Base-by-base conservation (phyloP, 2,329 filamentous ascomycete species). In the Ceratocystis papillata region DNA sequence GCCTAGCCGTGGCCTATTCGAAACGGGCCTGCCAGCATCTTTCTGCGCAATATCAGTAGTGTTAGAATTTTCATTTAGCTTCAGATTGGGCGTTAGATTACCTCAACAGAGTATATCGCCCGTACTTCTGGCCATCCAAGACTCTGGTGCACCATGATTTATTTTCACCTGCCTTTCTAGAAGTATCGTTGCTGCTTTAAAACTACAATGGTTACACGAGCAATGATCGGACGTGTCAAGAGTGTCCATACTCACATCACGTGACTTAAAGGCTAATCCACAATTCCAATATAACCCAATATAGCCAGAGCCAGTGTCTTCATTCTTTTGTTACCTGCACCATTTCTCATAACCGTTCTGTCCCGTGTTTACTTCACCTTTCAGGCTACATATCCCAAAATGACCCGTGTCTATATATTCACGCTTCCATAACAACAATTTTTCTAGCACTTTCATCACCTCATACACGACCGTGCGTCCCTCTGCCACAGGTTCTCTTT, bases 91-190 rank as follows among this genome's bases (percentile, higher is more conserved):
- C 7, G 5, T 10, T 17, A 8, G 22, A 20, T 17, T 33, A 63
- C 61, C 44, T 63, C 44, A 12, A 63, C 12, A 50, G 61, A 63
- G 22, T 33, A 63, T 28, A 46, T 28, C 17, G 44, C 61, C 4
- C 37, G 25, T 17, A 63, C 28, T 28, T 50, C 25, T 12, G 61
- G 61, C 61, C 61, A 63, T n/a, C 25, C 61, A 3, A 50, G 44
- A 20, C 8, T 22, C 12, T 22, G 4, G 2, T 8, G 7, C 41
- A 1, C 17, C 28, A 17, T 20, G 55, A 33, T 30, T 30, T 30
- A 5, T 28, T 28, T 28, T 28, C 5, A 4, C 15, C 15, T 63
- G 17, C 17, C 10, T 33, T 12, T 46, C 10, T 17, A 5, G 12
- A 33, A 5, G 25, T 53, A 28, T 37, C 44, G 45, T 63, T 20